phyloP scores from a whole-genome alignment of 140 eudicot genomes.

The Erigeron philadelphicus region DNA sequence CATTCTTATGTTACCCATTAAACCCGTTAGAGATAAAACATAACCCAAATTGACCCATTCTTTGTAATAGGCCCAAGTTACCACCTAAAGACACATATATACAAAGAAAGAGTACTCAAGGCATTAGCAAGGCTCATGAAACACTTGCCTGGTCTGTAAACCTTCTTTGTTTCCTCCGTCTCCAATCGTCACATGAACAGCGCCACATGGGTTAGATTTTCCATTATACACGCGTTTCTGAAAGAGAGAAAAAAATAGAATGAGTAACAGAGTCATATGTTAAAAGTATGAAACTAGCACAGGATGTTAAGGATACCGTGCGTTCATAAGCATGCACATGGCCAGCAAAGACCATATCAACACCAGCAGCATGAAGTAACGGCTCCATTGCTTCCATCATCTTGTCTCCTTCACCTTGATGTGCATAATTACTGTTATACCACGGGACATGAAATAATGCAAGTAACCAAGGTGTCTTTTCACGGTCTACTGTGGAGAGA shows the following conservation, averaged over 20 bases:
- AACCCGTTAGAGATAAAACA: not conserved
- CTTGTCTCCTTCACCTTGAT: slow-evolving; percentile 75
- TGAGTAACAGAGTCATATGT: not conserved
- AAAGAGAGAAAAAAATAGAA: slow-evolving; percentile 10
- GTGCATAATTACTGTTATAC: slow-evolving; percentile 86
- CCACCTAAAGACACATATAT: slow-evolving; percentile 6
- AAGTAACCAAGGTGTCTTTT: slow-evolving; percentile 84
- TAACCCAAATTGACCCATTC: slow-evolving; percentile 5
- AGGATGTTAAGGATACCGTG: slow-evolving; percentile 52
- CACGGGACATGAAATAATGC: slow-evolving; percentile 89
- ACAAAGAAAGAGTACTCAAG: not conserved
- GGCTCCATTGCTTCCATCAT: slow-evolving; percentile 93
- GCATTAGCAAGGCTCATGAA: slow-evolving; percentile 12
- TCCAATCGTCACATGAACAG: slow-evolving; percentile 92
- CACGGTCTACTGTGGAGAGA: slow-evolving; percentile 64
- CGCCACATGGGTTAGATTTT: slow-evolving; percentile 73
- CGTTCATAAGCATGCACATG: slow-evolving; percentile 99
- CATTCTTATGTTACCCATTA: not conserved
- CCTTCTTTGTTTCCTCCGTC: slow-evolving; percentile 98
- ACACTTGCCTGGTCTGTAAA: slow-evolving; percentile 59
- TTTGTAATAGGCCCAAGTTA: not conserved
- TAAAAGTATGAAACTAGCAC: not conserved
- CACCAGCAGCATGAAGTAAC: slow-evolving; percentile 85
- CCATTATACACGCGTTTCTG: slow-evolving; percentile 79
- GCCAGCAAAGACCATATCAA: slow-evolving; percentile 79